Evolutionary conservation across 257 asterid species (phyloP).

Genomic region (Ocimum tenuiflorum): DNA sequence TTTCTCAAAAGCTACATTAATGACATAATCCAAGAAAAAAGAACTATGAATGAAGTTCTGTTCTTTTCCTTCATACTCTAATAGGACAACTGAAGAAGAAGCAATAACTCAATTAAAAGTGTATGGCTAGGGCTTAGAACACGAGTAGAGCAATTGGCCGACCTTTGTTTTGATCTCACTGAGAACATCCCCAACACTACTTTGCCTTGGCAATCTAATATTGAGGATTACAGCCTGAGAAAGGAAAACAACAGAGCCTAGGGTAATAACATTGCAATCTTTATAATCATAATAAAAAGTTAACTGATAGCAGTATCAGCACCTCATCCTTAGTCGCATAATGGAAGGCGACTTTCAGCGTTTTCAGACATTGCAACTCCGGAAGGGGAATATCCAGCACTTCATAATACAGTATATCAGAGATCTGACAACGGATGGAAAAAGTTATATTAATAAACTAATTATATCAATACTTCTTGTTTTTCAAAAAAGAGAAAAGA

Average conservation of each 20-base stretch:
- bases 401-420: conserved; percentile 84
- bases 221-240: conserved; percentile 77
- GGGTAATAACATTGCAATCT: not conserved
- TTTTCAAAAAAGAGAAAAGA: not conserved
- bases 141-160: conserved; percentile 11
- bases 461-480: not conserved
- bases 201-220: conserved; percentile 83
- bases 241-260: not conserved
- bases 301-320: conserved; percentile 1
- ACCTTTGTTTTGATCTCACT: conserved; percentile 92
- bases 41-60: too few relatives aligned
- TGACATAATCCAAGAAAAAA: too few relatives aligned
- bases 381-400: conserved; percentile 95
- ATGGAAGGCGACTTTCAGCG: conserved; percentile 91
- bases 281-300: not conserved
- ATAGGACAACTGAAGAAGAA: not conserved
- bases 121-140: not conserved
- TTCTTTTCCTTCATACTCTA: too few relatives aligned
- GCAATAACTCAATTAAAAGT: conserved; percentile 1
- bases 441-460: conserved; percentile 2
- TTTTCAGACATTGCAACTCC: conserved; percentile 83
- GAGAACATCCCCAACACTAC: conserved; percentile 95
- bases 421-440: conserved; percentile 38
- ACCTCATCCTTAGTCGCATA: conserved; percentile 91
- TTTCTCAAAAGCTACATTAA: too few relatives aligned